A percentile compares a stretch with the other conserved stretches of the same genome.
phyloP scores from a whole-genome alignment of 495 filamentous ascomycete genomes.

The Durotheca rogersii region DNA sequence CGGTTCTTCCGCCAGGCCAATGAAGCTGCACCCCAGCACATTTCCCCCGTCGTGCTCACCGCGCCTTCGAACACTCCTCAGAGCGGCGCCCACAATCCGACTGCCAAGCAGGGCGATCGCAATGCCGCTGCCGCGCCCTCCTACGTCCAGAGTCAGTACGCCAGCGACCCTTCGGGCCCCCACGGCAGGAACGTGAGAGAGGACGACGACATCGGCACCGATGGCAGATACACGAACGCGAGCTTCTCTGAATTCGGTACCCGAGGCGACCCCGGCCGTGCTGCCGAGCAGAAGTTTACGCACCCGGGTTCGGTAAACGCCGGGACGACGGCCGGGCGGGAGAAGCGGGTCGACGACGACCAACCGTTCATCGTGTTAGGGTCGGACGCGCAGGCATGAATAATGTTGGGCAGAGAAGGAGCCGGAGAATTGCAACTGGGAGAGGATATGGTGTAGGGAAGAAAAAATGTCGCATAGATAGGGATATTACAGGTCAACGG shows the following conservation, averaged over 20 bases:
- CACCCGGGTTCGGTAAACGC: not conserved
- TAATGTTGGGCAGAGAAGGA: no score
- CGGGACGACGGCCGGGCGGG: slow-evolving; percentile 12
- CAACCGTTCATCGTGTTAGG: slow-evolving; percentile 28
- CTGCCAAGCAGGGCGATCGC: slow-evolving; percentile 1
- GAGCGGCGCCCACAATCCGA: slow-evolving; percentile 8
- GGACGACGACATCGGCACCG: slow-evolving; percentile 37
- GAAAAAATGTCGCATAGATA: not conserved
- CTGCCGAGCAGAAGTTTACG: slow-evolving; percentile 28
- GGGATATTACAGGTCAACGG: no score
- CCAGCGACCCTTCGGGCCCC: slow-evolving; percentile 26
- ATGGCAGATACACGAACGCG: slow-evolving; percentile 29
- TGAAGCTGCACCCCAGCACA: slow-evolving; percentile 7
- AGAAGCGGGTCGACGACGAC: slow-evolving; percentile 18
- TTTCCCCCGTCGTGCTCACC: slow-evolving; percentile 10
- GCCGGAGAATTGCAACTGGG: no score
- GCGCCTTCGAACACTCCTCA: slow-evolving; percentile 7
- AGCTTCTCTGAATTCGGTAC: slow-evolving; percentile 42
- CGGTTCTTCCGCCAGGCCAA: slow-evolving; percentile 27
- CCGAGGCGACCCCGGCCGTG: slow-evolving; percentile 38
- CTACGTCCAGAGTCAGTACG: slow-evolving; percentile 33
- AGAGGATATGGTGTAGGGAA: not conserved
- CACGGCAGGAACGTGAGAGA: slow-evolving; percentile 47
- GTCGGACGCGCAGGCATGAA: slow-evolving; percentile 23
- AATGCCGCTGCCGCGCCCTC: slow-evolving; percentile 31